These are phyloP conservation scores for Cymbopogon flexuosus DNA, from an alignment of 202 grass and related monocot genomes.

Conservation along the genomic window DNA sequence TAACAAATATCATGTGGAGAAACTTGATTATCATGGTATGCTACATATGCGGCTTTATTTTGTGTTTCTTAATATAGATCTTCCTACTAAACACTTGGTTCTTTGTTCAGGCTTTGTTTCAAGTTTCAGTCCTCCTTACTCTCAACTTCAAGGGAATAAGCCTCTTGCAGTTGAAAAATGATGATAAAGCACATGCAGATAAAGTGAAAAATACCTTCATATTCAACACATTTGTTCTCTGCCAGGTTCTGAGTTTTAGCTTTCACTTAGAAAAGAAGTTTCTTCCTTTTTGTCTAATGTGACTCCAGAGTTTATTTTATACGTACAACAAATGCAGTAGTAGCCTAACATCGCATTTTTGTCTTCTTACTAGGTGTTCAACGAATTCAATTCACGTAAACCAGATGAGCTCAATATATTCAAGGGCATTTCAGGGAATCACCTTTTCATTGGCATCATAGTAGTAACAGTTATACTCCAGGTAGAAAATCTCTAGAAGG, in stretches of 20 bases:
- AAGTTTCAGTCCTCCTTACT: slow-evolving; percentile 77
- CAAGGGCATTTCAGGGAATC: slow-evolving; percentile 59
- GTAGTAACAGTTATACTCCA: slow-evolving; percentile 64
- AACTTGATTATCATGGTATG: slow-evolving; percentile 86
- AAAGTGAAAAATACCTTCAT: slow-evolving; percentile 90
- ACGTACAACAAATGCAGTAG: neutral
- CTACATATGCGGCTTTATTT: neutral
- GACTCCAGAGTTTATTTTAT: neutral
- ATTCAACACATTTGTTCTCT: slow-evolving; percentile 96
- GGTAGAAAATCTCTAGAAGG: slow-evolving; percentile 40
- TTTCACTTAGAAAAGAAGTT: neutral
- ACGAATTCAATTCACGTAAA: slow-evolving; percentile 85
- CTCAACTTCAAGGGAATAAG: slow-evolving; percentile 71
- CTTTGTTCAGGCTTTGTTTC: slow-evolving; percentile 66
- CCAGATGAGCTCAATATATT: slow-evolving; percentile 87
- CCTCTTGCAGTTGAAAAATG: slow-evolving; percentile 64
- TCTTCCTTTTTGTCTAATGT: slow-evolving; percentile 19
- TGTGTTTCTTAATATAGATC: neutral
- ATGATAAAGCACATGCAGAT: slow-evolving; percentile 60
- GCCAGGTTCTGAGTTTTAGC: slow-evolving; percentile 55
- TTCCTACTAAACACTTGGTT: slow-evolving; percentile 4
- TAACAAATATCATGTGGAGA: slow-evolving; percentile 99
- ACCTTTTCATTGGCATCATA: slow-evolving; percentile 66
- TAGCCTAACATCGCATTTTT: neutral
- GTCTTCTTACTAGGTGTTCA: slow-evolving; percentile 61